phyloP scores from a whole-genome alignment of 495 filamentous ascomycete genomes.

The Aspergillus diversus region DNA sequence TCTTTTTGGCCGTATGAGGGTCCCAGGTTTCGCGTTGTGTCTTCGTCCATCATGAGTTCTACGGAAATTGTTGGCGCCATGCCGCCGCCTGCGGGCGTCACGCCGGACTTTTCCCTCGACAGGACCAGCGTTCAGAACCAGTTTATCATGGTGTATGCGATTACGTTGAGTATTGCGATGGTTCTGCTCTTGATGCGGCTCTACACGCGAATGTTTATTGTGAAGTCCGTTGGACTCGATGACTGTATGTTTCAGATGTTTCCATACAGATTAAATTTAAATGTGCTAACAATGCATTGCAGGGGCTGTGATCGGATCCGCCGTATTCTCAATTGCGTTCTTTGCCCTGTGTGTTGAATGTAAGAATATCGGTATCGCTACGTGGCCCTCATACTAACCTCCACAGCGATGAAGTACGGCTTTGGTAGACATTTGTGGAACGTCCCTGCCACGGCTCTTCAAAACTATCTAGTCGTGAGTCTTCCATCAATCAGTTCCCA shows the following conservation, averaged over 20 bases:
- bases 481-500: not conserved
- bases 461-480: constrained; percentile 1
- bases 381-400: not conserved
- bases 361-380: not conserved
- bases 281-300: not conserved
- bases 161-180: constrained; percentile 4
- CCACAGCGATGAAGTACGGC: constrained; percentile 6
- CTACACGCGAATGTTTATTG: constrained; percentile 6
- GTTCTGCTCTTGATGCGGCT: constrained; percentile 1
- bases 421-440: constrained; percentile 9
- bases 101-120: constrained; percentile 4
- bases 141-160: not conserved
- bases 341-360: not conserved
- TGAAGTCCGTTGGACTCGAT: constrained; percentile 9
- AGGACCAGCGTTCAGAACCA: constrained; percentile 4
- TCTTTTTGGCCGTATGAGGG: not conserved
- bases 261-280: not conserved
- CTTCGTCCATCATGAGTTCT: not conserved
- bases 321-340: constrained; percentile 11
- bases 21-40: not conserved
- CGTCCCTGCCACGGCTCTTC: not conserved
- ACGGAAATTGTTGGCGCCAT: constrained; percentile 4
- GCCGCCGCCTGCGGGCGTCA: constrained; percentile 2
- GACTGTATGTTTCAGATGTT: constrained; percentile 5
- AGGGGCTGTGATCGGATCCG: constrained; percentile 9